phyloP scores from a whole-genome alignment of 257 asterid genomes.

The Mentha longifolia region DNA sequence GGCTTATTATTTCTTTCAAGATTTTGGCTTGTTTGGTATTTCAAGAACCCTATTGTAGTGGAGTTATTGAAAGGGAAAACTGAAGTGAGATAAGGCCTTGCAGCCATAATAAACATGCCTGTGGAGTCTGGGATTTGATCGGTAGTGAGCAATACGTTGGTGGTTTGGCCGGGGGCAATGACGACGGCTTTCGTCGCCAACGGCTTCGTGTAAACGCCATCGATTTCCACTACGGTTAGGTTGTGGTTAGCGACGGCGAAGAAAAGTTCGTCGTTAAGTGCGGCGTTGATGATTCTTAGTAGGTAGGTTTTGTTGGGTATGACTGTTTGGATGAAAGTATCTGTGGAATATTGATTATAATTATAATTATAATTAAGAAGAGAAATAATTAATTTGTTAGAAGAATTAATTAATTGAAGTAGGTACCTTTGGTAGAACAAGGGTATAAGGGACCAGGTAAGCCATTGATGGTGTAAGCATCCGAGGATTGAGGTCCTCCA shows the following conservation, averaged over 20 bases:
- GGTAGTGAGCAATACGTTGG: slow-evolving; percentile 61
- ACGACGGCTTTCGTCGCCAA: slow-evolving; percentile 62
- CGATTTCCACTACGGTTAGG: slow-evolving; percentile 75
- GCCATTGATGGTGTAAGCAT: slow-evolving; percentile 92
- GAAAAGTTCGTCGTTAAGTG: slow-evolving; percentile 78
- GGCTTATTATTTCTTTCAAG: neutral
- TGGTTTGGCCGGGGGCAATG: slow-evolving; percentile 86
- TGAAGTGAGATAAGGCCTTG: slow-evolving; percentile 75
- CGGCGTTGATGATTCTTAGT: too few species aligned
- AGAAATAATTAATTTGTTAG: neutral
- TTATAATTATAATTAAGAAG: neutral
- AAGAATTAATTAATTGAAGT: too few species aligned
- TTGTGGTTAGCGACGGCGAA: slow-evolving; percentile 69
- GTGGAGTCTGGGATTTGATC: slow-evolving; percentile 48
- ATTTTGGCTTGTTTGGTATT: slow-evolving; percentile 41
- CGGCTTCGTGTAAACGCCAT: slow-evolving; percentile 71
- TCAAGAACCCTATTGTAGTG: slow-evolving; percentile 71
- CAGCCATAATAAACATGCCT: slow-evolving; percentile 63
- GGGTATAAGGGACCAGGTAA: slow-evolving; percentile 80
- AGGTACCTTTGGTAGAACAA: slow-evolving; percentile 66
- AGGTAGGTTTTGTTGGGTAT: slow-evolving; percentile 71
- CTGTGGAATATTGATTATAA: slow-evolving; percentile 41
- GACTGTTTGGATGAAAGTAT: slow-evolving; percentile 55
- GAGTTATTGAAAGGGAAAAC: slow-evolving; percentile 71
- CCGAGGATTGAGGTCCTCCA: slow-evolving; percentile 74